A percentile compares a stretch with the other conserved stretches of the same genome.
Conservation (phyloP, 2,329 filamentous ascomycete species). For the Neocatenulostroma microsporum region DNA sequence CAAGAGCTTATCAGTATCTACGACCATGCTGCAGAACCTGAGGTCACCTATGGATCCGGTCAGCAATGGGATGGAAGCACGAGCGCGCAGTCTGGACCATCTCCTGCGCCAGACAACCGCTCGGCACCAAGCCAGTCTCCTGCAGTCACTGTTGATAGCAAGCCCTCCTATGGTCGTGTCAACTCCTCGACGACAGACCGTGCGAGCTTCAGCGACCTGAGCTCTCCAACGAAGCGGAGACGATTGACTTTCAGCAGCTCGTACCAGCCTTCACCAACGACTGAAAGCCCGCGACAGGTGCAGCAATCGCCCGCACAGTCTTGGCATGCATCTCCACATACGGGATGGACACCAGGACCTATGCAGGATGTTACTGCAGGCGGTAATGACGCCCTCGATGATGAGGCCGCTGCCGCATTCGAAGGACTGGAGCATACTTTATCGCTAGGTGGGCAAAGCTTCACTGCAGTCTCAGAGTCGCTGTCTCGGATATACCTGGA, state of each 20-base stretch:
- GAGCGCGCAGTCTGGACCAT: background rate
- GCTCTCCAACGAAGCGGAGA: conserved; percentile 11
- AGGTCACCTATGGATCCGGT: conserved; percentile 8
- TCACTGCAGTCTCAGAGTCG: conserved; percentile 12
- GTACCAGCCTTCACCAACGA: conserved; percentile 12
- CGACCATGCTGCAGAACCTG: conserved; percentile 21
- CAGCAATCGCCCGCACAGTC: conserved; percentile 12
- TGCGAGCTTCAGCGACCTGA: background rate
- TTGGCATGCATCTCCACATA: conserved; percentile 13
- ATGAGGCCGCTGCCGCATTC: conserved; percentile 9
- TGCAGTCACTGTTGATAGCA: background rate
- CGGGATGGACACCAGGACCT: conserved; percentile 16
- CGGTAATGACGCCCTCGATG: conserved; percentile 9
- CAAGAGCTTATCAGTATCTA: conserved; percentile 27
- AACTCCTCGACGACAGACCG: conserved; percentile 1
- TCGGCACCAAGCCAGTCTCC: conserved; percentile 2
- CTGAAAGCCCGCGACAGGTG: conserved; percentile 6
- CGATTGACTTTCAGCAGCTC: conserved; percentile 14
- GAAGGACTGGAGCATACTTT: conserved; percentile 16
- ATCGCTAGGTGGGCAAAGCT: conserved; percentile 8
- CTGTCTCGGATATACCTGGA: conserved; percentile 25
- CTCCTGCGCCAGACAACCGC: conserved; percentile 1
- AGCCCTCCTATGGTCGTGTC: background rate
- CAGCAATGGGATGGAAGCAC: background rate
- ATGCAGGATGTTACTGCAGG: conserved; percentile 3